Conservation (phyloP, 2,329 filamentous ascomycete genomes). For the Trichoderma polysporum region DNA sequence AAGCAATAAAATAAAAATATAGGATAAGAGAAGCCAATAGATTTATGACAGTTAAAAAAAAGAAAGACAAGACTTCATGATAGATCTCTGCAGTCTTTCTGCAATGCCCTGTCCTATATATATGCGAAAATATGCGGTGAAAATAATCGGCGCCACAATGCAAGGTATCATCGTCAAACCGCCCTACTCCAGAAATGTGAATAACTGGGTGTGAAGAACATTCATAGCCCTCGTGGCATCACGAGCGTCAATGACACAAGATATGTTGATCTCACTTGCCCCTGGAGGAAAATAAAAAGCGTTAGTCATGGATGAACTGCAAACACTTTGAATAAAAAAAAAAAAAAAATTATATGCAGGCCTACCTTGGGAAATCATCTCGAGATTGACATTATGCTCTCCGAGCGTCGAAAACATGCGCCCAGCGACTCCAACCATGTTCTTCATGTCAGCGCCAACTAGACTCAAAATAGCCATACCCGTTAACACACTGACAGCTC, state of each 20-base stretch:
- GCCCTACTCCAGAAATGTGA: slow-evolving; percentile 81
- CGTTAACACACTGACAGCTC: slow-evolving; percentile 84
- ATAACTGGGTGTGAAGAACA: slow-evolving; percentile 92
- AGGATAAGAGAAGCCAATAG: not conserved
- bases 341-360: not conserved
- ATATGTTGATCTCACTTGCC: slow-evolving; percentile 98
- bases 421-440: slow-evolving; percentile 92
- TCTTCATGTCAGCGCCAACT: slow-evolving; percentile 94
- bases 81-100: not conserved
- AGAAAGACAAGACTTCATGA: not conserved
- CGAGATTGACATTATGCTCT: slow-evolving; percentile 92
- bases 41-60: not conserved
- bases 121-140: not conserved
- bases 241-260: slow-evolving; percentile 89
- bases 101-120: not conserved
- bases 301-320: not conserved
- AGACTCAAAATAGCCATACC: slow-evolving; percentile 95
- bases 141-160: not conserved
- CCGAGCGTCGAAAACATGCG: slow-evolving; percentile 94
- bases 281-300: slow-evolving; percentile 52
- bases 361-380: slow-evolving; percentile 98
- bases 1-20: not conserved
- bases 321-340: not conserved
- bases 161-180: not conserved
- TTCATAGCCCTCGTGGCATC: slow-evolving; percentile 94